phyloP scores from a whole-genome alignment of 2,329 filamentous ascomycete genomes.

The Emericellopsis atlantica region DNA sequence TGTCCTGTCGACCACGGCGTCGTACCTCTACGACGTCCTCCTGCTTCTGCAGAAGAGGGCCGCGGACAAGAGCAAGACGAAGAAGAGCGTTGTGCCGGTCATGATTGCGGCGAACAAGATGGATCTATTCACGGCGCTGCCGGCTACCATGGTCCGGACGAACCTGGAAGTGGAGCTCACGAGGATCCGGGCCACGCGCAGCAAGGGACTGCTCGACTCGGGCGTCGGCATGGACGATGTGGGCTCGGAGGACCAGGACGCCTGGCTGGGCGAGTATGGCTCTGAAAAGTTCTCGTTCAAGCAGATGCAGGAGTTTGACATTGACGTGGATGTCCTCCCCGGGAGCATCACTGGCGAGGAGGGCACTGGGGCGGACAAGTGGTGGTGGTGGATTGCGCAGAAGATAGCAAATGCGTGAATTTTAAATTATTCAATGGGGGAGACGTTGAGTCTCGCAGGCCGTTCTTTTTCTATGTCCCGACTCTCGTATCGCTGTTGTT shows the following conservation, averaged over 20 bases:
- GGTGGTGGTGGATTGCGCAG: conserved; percentile 84
- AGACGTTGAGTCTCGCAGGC: neutral
- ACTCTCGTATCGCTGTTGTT: neutral
- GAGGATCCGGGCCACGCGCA: conserved; percentile 62
- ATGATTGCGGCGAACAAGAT: conserved; percentile 90
- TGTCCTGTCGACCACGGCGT: conserved; percentile 58
- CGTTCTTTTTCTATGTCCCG: neutral
- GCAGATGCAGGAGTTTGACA: conserved; percentile 72
- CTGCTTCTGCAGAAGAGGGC: conserved; percentile 66
- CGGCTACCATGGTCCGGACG: conserved; percentile 60
- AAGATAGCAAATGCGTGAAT: conserved; percentile 30
- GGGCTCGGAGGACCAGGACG: conserved; percentile 60
- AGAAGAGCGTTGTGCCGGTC: conserved; percentile 43
- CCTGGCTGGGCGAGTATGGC: conserved; percentile 73
- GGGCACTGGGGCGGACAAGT: conserved; percentile 61
- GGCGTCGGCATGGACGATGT: conserved; percentile 55
- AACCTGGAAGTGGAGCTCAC: conserved; percentile 72
- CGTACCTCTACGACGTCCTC: conserved; percentile 84
- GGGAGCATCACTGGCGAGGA: conserved; percentile 56
- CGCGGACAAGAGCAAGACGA: conserved; percentile 15
- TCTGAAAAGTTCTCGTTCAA: conserved; percentile 67
- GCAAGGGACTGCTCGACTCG: conserved; percentile 72
- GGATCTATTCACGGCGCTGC: conserved; percentile 87
- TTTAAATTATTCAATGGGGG: neutral
- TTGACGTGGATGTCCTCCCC: conserved; percentile 64